Conservation (phyloP, 2,329 filamentous ascomycete genomes). For the Xylaria sp. region DNA sequence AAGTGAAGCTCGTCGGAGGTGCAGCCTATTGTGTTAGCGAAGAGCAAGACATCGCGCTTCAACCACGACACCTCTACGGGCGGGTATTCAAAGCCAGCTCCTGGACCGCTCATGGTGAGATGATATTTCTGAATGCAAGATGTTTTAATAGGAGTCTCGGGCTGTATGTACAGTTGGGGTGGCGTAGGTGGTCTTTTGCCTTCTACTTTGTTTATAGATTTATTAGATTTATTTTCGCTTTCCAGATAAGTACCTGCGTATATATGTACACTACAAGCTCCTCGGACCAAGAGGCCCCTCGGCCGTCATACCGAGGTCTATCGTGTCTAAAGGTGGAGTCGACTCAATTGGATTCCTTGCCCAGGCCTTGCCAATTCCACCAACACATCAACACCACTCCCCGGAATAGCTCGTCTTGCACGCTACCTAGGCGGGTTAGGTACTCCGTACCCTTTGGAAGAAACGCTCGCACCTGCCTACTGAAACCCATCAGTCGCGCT, state of each 20-base stretch:
- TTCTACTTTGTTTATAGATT: neutral
- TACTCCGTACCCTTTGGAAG: no score
- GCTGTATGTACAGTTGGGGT: neutral
- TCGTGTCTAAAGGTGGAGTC: conserved; percentile 18
- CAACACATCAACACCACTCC: no score
- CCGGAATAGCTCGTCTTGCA: no score
- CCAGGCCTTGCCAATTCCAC: no score
- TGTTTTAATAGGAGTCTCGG: neutral
- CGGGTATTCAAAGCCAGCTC: conserved; percentile 83
- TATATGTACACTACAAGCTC: conserved; percentile 4
- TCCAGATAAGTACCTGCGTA: neutral
- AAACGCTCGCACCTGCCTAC: no score
- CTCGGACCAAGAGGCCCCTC: conserved; percentile 18
- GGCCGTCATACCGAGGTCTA: conserved; percentile 31
- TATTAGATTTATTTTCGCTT: neutral
- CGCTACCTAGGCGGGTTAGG: no score
- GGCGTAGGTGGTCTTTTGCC: neutral
- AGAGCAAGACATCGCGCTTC: conserved; percentile 88
- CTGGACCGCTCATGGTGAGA: conserved; percentile 58
- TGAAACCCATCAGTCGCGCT: no score
- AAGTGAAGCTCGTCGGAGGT: conserved; percentile 91
- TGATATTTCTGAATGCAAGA: neutral
- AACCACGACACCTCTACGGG: conserved; percentile 81
- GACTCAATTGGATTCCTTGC: no score
- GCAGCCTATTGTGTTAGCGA: conserved; percentile 88